phyloP scores from a whole-genome alignment of 2,329 filamentous ascomycete genomes.

The Paecilomyces formosus region DNA sequence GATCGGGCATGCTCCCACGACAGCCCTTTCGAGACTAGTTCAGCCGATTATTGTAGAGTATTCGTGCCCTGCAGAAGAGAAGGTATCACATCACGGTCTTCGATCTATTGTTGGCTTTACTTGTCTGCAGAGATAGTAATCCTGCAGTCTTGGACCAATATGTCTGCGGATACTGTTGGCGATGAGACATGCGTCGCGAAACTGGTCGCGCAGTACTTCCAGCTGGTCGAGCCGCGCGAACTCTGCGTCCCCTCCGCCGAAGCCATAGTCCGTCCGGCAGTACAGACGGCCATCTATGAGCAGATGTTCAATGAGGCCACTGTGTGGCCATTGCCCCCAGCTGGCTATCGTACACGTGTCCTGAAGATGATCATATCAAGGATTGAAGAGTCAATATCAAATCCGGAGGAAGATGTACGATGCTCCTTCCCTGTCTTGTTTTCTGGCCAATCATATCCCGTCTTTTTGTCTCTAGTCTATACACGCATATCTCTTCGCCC shows the following conservation, averaged over 20 bases:
- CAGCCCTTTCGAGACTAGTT: background rate
- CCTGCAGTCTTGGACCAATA: background rate
- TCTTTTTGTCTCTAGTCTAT: background rate
- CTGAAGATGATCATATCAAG: slow-evolving; percentile 64
- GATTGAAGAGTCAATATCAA: slow-evolving; percentile 66
- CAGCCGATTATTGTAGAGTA: background rate
- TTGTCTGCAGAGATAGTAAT: background rate
- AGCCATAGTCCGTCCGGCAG: slow-evolving; percentile 51
- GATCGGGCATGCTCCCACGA: slow-evolving; percentile 6
- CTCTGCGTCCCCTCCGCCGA: slow-evolving; percentile 57
- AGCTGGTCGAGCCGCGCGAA: slow-evolving; percentile 56
- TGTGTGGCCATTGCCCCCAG: slow-evolving; percentile 53
- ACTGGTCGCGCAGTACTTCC: slow-evolving; percentile 65
- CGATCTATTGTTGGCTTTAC: background rate
- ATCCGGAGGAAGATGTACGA: slow-evolving; percentile 80
- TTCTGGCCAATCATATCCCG: background rate
- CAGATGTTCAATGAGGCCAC: slow-evolving; percentile 57
- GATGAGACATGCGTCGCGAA: slow-evolving; percentile 25
- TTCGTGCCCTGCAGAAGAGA: background rate
- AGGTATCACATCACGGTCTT: background rate
- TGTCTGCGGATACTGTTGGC: slow-evolving; percentile 6
- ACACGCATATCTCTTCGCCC: slow-evolving; percentile 5
- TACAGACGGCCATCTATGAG: slow-evolving; percentile 61
- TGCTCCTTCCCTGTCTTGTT: slow-evolving; percentile 8
- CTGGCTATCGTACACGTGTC: slow-evolving; percentile 61